phyloP scores from a whole-genome alignment of 306 rosid genomes.

The Bauhinia variegata region DNA sequence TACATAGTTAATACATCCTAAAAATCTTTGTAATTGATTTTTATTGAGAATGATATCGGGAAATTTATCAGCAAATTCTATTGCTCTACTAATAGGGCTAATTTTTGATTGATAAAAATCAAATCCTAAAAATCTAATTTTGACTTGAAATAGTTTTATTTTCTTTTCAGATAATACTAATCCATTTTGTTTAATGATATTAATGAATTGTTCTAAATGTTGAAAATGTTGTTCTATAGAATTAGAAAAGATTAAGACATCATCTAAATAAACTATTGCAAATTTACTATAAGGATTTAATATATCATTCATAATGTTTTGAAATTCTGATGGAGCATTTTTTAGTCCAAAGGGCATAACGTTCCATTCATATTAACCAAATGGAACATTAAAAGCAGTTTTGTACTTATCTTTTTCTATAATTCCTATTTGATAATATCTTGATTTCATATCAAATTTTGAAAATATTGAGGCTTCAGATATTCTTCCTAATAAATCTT shows the following conservation, averaged over 20 bases:
- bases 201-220: neutral
- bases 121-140: neutral
- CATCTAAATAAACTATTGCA: neutral
- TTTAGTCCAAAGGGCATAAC: too few relatives aligned
- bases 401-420: neutral
- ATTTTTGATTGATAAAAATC: neutral
- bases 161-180: too few relatives aligned
- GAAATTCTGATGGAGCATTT: too few relatives aligned
- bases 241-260: neutral
- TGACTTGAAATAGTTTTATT: neutral
- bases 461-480: neutral
- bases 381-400: neutral
- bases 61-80: neutral
- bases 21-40: neutral
- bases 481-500: too few relatives aligned
- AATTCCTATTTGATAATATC: neutral
- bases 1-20: too few relatives aligned
- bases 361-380: neutral
- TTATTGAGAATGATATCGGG: neutral
- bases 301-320: neutral
- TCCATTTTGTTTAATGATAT: neutral
- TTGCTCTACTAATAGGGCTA: neutral
- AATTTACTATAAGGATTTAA: neutral
- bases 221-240: neutral
- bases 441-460: neutral